Evolutionary conservation across 345 rosid genomes (phyloP).

Genomic region (Pelargonium nanum): DNA sequence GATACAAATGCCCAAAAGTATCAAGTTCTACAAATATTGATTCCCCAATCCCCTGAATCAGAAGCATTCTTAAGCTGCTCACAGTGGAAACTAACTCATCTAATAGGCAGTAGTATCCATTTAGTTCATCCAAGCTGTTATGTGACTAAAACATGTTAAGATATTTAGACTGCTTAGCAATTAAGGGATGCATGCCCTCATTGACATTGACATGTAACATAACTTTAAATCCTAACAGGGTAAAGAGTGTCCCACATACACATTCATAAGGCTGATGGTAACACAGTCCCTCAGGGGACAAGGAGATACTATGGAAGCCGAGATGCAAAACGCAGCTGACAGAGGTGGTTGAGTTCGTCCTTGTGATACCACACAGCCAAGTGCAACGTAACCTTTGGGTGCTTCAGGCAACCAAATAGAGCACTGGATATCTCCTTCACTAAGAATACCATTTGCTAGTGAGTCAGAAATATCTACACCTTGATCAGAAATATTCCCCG

Average conservation of each 20-base stretch:
- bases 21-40: too few species aligned
- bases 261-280: conserved; percentile 40
- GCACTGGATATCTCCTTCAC: conserved; percentile 31
- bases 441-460: conserved; percentile 8
- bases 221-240: not conserved
- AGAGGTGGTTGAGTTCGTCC: conserved; percentile 56
- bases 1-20: too few species aligned
- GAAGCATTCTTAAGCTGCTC: too few species aligned
- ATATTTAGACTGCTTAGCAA: not conserved
- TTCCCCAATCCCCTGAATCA: too few species aligned
- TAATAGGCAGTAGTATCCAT: too few species aligned
- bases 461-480: conserved; percentile 11
- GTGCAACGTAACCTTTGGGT: conserved; percentile 77
- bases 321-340: conserved; percentile 68
- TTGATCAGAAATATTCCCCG: conserved; percentile 29
- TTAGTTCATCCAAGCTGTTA: too few species aligned
- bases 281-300: conserved; percentile 85
- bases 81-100: too few species aligned
- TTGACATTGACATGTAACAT: not conserved
- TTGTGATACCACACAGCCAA: conserved; percentile 73
- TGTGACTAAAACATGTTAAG: too few species aligned
- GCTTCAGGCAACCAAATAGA: conserved; percentile 94
- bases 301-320: conserved; percentile 68
- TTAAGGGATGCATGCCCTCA: not conserved
- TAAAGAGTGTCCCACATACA: conserved; percentile 31